phyloP scores from a whole-genome alignment of 2,329 filamentous ascomycete species.

The Hirsutella thompsonii region DNA sequence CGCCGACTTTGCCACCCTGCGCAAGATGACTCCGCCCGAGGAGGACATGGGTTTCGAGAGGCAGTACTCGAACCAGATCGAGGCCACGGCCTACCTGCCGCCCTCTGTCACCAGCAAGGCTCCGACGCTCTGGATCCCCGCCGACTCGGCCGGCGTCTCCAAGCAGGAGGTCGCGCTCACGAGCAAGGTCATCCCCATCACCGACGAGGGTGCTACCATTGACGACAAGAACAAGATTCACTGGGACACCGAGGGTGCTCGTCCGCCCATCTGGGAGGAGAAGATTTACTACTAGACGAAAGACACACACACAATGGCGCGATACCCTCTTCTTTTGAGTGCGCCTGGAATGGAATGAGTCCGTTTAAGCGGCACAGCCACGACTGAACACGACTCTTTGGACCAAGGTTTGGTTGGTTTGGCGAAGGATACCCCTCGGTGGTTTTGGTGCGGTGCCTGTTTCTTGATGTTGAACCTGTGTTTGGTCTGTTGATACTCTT shows the following conservation, averaged over 20 bases:
- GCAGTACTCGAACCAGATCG: slow-evolving; percentile 48
- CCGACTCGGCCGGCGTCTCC: slow-evolving; percentile 56
- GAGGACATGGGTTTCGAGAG: slow-evolving; percentile 31
- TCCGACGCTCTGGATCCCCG: slow-evolving; percentile 64
- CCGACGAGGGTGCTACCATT: slow-evolving; percentile 57
- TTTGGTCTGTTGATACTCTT: no score
- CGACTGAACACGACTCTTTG: no score
- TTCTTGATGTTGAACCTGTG: no score
- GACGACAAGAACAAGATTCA: slow-evolving; percentile 46
- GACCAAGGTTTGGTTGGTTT: no score
- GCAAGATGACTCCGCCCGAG: slow-evolving; percentile 53
- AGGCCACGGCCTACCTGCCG: slow-evolving; percentile 58
- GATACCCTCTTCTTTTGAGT: slow-evolving; percentile 1
- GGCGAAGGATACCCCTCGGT: no score
- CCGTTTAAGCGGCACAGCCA: no score
- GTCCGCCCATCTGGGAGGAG: slow-evolving; percentile 30
- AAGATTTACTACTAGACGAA: slow-evolving; percentile 28
- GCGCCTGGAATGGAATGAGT: no score
- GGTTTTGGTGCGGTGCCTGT: no score
- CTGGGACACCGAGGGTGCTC: slow-evolving; percentile 27
- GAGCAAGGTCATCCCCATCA: slow-evolving; percentile 53
- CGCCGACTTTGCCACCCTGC: slow-evolving; percentile 57
- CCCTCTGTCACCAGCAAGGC: slow-evolving; percentile 49
- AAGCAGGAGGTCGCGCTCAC: slow-evolving; percentile 59
- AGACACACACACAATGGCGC: not conserved